These are phyloP conservation scores for Verticillium albo-atrum DNA, from an alignment of 2,329 filamentous ascomycete genomes.

Conservation along the genomic window DNA sequence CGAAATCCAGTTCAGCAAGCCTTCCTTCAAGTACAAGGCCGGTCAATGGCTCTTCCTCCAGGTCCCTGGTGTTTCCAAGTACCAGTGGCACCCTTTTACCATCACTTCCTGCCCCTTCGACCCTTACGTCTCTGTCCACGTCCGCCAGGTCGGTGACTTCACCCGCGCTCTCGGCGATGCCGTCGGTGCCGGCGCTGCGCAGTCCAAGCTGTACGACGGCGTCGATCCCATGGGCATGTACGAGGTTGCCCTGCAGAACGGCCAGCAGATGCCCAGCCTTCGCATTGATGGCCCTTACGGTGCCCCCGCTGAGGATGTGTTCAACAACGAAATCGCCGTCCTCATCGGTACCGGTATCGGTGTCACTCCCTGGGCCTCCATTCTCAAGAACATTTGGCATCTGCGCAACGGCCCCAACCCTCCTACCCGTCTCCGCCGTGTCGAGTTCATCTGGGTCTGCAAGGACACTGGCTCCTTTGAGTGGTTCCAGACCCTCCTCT, in stretches of 20 bases:
- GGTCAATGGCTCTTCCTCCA: constrained; percentile 98
- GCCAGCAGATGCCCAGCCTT: constrained; percentile 84
- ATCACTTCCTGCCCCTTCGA: constrained; percentile 98
- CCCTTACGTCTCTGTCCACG: constrained; percentile 88
- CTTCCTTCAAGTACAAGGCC: constrained; percentile 95
- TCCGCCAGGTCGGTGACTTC: constrained; percentile 95
- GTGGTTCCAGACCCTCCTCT: constrained; percentile 95
- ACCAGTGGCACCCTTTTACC: constrained; percentile 98
- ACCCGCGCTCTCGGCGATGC: constrained; percentile 91
- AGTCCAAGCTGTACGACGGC: constrained; percentile 84
- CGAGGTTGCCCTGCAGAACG: constrained; percentile 90
- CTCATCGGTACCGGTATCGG: constrained; percentile 84
- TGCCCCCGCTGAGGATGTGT: constrained; percentile 95
- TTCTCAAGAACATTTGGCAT: constrained; percentile 98
- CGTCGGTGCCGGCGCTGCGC: constrained; percentile 83
- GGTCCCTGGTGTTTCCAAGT: constrained; percentile 78
- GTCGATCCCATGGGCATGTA: constrained; percentile 96
- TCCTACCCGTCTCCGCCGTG: constrained; percentile 80
- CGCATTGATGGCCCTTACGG: constrained; percentile 95
- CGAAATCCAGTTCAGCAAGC: constrained; percentile 95
- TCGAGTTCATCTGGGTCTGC: constrained; percentile 99
- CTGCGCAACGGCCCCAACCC: constrained; percentile 86
- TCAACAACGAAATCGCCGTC: constrained; percentile 85
- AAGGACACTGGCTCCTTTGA: constrained; percentile 94
- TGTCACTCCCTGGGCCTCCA: constrained; percentile 81